These are phyloP conservation scores for Avena eriantha DNA, from an alignment of 176 grass and related monocot genomes.

Conservation along the genomic window DNA sequence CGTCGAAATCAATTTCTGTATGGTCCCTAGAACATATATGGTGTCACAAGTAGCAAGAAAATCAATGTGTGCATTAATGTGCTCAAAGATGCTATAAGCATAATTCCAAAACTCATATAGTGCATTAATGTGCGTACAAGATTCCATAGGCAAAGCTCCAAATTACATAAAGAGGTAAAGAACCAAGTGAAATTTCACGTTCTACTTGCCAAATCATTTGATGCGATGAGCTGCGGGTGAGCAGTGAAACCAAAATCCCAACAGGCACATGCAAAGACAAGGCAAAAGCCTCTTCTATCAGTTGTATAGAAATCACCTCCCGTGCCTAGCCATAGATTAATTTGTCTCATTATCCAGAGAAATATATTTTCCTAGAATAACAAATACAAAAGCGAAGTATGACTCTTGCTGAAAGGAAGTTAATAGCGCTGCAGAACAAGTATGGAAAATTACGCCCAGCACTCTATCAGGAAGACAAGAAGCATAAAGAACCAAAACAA, in stretches of 20 bases:
- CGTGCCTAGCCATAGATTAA: slow-evolving; percentile 7
- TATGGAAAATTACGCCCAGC: slow-evolving; percentile 1
- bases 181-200: slow-evolving; percentile 15
- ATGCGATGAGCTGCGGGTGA: background rate
- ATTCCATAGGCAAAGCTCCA: slow-evolving; percentile 3
- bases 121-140: background rate
- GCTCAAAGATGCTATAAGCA: background rate
- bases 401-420: slow-evolving; percentile 15
- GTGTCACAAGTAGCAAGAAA: slow-evolving; percentile 5
- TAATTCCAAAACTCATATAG: slow-evolving; percentile 13
- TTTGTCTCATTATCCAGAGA: slow-evolving; percentile 19
- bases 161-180: background rate
- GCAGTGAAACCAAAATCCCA: slow-evolving; percentile 6
- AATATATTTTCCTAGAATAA: slow-evolving; percentile 16
- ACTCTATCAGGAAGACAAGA: slow-evolving; percentile 15
- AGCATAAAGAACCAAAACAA: slow-evolving; percentile 22
- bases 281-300: background rate
- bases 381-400: background rate
- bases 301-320: slow-evolving; percentile 17
- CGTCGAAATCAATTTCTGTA: background rate
- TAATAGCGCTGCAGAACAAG: slow-evolving; percentile 3
- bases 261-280: background rate
- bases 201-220: slow-evolving; percentile 11
- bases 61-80: slow-evolving; percentile 6
- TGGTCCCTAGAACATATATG: background rate